Evolutionary conservation across 768 basidiomycete genomes (phyloP), one percentile per base, ranked within the genome.

Genomic region (Leucocoprinus birnbaumii): DNA sequence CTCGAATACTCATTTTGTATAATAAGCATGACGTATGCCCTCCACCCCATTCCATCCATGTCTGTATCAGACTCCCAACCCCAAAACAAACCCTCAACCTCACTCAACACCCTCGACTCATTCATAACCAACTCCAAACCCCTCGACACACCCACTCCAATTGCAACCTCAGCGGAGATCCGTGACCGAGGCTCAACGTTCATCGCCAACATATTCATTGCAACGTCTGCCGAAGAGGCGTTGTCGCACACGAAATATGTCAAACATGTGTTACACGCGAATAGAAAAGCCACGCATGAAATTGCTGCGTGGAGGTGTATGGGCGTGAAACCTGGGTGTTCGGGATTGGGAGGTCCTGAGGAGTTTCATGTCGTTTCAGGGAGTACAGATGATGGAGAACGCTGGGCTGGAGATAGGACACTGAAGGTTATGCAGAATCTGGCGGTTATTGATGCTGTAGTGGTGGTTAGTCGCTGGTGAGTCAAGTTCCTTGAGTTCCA

Each of bases 261-360:
- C 40, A 79, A 78, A 57, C 66, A 82, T 53, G 78, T 86, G 40
- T 66, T 83, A 1, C 87, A 90, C 62, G 76, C 72, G 3, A 58
- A 73, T 34, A 82, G 78, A 40, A 81, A 79, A 10, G 86, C 87
- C 0, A 74, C 83, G 10, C 86, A 91, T 59, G 85, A 89, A 63
- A 88, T 94, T 42, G 73, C 78, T 37, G 92, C 89, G 4, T 94
- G 87, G 86, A 74, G 92, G 31, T 85, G 83, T 62, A 89, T 94
- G 86, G 76, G 77, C 0, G 68, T 88, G 52, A 89, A 85, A 66
- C 62, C 73, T 10, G 88, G 86, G 2, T 74, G 72, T 46, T 83
- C 78, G 2, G 91, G 91, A 1, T 68, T 93, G 2, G 75, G 68
- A 1, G 87, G 88, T 2, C 83, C 85, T 2, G 87, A 88, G 24